These are phyloP conservation scores for Sugiyamaella japonica DNA, from an alignment of 1,139 yeast species.

Conservation along the genomic window DNA sequence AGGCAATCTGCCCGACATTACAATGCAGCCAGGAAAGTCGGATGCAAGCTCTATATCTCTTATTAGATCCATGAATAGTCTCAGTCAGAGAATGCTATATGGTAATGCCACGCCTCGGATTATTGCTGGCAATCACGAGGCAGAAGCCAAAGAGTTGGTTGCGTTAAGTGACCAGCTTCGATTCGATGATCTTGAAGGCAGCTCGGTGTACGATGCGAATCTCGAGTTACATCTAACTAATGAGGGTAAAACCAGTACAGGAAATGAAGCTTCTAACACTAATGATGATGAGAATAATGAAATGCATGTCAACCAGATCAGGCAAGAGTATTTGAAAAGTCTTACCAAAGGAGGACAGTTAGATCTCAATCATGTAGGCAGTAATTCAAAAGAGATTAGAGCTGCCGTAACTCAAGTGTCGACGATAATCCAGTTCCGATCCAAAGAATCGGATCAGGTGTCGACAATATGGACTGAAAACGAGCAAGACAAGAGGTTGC, in stretches of 20 bases:
- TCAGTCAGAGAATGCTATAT: slow-evolving; percentile 78
- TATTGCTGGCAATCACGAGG: slow-evolving; percentile 16
- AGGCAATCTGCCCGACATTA: slow-evolving; percentile 85
- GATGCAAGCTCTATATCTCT: slow-evolving; percentile 70
- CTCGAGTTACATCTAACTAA: slow-evolving; percentile 54
- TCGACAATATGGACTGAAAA: slow-evolving; percentile 21
- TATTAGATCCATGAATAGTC: slow-evolving; percentile 82
- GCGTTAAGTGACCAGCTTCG: slow-evolving; percentile 53
- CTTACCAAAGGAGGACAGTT: neutral
- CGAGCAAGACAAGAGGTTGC: slow-evolving; percentile 26
- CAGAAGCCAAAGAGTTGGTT: slow-evolving; percentile 34
- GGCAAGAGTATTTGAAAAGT: neutral
- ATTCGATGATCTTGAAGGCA: slow-evolving; percentile 61
- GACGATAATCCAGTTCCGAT: slow-evolving; percentile 27
- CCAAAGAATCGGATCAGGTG: slow-evolving; percentile 26
- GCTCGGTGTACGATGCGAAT: slow-evolving; percentile 49
- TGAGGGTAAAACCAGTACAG: slow-evolving; percentile 2
- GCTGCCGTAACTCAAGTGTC: slow-evolving; percentile 32
- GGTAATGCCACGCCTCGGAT: slow-evolving; percentile 42
- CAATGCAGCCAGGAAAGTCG: slow-evolving; percentile 64
- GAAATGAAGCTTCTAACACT: neutral
- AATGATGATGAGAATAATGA: slow-evolving; percentile 31
- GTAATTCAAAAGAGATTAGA: slow-evolving; percentile 25
- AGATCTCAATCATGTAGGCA: slow-evolving; percentile 29
- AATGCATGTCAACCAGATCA: neutral